Evolutionary conservation across 1,139 yeast species (phyloP).

Genomic region (Blastobotrys raffinosifermentans): DNA sequence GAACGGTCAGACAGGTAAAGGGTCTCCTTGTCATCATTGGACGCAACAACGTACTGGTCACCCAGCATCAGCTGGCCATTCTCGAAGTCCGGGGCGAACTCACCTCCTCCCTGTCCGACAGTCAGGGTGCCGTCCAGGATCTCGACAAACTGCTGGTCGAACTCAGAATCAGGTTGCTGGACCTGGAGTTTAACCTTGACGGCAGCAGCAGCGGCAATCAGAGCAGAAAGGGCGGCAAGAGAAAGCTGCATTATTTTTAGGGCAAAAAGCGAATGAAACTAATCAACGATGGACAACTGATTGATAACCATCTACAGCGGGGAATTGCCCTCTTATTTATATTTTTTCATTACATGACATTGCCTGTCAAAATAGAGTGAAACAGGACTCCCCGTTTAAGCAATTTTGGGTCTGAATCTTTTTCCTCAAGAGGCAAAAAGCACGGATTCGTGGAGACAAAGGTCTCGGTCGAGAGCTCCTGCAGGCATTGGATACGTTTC

Average conservation of each 20-base stretch:
- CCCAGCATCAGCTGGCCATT: neutral
- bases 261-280: too few relatives aligned
- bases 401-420: too few relatives aligned
- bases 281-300: too few relatives aligned
- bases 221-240: constrained; percentile 2
- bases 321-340: too few relatives aligned
- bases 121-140: neutral
- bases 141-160: neutral
- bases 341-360: too few relatives aligned
- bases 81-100: neutral
- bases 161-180: neutral
- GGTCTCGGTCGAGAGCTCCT: too few relatives aligned
- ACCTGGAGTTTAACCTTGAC: neutral
- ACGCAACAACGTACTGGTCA: neutral
- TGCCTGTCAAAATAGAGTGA: too few relatives aligned
- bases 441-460: too few relatives aligned
- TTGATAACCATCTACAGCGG: too few relatives aligned
- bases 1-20: neutral
- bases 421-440: too few relatives aligned
- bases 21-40: neutral
- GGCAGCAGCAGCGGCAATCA: constrained; percentile 5
- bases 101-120: neutral
- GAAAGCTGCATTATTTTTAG: constrained; percentile 5
- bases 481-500: too few relatives aligned
- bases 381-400: too few relatives aligned